phyloP scores from a whole-genome alignment of 1,284 basidiomycete genomes.

The Anthracocystis setariae region DNA sequence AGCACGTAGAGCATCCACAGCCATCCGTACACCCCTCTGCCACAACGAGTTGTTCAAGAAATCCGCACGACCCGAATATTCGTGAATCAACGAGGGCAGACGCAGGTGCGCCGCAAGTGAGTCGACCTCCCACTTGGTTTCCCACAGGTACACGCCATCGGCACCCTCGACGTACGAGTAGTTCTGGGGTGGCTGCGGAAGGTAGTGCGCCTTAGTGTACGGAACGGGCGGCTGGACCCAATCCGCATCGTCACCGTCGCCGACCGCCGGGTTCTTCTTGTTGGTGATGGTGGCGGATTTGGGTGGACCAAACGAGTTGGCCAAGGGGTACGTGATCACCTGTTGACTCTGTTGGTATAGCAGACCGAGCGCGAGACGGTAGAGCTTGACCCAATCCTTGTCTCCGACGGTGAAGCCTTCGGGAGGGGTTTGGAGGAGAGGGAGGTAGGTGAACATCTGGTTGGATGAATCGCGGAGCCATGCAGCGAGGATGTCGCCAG shows the following conservation, averaged over 20 bases:
- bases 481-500: constrained; percentile 51
- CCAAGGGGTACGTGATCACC: constrained; percentile 46
- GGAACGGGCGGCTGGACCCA: constrained; percentile 52
- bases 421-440: constrained; percentile 26
- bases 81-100: constrained; percentile 31
- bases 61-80: constrained; percentile 30
- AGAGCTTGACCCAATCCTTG: constrained; percentile 49
- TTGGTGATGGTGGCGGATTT: constrained; percentile 41
- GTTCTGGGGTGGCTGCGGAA: constrained; percentile 27
- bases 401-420: constrained; percentile 22
- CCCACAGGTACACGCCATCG: constrained; percentile 56
- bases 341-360: constrained; percentile 51
- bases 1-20: constrained; percentile 35
- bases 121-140: constrained; percentile 61
- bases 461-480: constrained; percentile 52
- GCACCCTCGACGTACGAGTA: constrained; percentile 60
- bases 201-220: constrained; percentile 20
- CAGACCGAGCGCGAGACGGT: constrained; percentile 43
- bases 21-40: constrained; percentile 42
- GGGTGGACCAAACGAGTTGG: constrained; percentile 51
- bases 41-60: constrained; percentile 44
- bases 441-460: constrained; percentile 50
- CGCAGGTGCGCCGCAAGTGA: constrained; percentile 42
- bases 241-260: constrained; percentile 25
- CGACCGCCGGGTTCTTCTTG: constrained; percentile 41